A percentile compares a stretch with the other conserved stretches of the same genome.
Evolutionary conservation across 2,329 filamentous ascomycete species (phyloP).

Genomic region (Massarina eburnea): DNA sequence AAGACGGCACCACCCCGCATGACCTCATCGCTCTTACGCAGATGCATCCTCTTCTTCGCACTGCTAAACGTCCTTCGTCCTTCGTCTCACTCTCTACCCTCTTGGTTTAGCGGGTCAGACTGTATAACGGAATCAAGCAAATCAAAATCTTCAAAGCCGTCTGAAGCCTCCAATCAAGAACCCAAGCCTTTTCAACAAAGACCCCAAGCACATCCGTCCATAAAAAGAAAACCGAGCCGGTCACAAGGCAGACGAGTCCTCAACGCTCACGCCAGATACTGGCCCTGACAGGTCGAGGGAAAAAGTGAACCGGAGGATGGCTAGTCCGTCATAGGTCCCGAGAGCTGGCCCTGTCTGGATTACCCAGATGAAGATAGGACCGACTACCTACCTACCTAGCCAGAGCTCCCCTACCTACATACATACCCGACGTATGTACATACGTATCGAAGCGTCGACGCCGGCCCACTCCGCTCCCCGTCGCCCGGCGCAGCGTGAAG

Average conservation of each 20-base stretch:
- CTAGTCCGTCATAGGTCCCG: no score
- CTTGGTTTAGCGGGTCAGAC: background rate
- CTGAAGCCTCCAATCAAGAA: constrained; percentile 5
- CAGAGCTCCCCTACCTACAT: no score
- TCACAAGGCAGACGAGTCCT: background rate
- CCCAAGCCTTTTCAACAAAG: constrained; percentile 22
- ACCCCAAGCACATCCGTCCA: constrained; percentile 27
- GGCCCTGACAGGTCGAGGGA: background rate
- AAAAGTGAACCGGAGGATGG: no score
- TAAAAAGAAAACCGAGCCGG: no score
- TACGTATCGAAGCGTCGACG: no score
- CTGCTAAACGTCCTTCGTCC: background rate
- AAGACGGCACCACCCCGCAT: background rate
- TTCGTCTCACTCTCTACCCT: background rate
- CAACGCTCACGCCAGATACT: background rate
- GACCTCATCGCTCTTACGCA: constrained; percentile 5
- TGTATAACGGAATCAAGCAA: background rate
- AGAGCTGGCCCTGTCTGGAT: no score
- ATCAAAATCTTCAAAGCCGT: background rate
- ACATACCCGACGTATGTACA: no score
- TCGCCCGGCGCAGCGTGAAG: no score
- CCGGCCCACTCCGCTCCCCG: no score
- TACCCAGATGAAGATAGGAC: no score
- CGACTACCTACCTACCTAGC: no score
- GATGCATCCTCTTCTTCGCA: constrained; percentile 6